Base-by-base conservation (phyloP, 208 protist genomes). In the Vickermania ingenoplastis region DNA sequence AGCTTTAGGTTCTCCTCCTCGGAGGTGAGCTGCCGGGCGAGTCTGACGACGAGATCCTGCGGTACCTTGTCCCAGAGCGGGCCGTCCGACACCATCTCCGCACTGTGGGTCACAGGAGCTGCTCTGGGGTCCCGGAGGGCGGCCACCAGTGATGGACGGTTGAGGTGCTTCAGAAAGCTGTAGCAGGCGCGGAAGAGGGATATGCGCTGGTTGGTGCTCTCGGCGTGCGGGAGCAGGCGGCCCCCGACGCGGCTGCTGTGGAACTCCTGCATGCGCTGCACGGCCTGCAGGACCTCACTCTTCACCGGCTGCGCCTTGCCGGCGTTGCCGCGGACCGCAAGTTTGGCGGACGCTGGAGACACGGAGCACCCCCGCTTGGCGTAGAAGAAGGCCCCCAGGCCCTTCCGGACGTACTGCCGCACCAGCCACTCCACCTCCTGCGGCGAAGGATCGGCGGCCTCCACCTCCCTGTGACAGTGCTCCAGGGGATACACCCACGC, bases 371-470 rank as follows among this genome's bases (percentile, higher is more conserved):
- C 50, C 13, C 50, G 50, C 50, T 54, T 54, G 23, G 50, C 7
- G 50, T 54, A 54, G 50, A 26, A 17, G 50, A 67, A 66, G 45
- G 23, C 23, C 36, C 73, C 67, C 21, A 74, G 55, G 3, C 70
- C 68, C 55, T 67, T 69, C 59, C 73, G 69, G 22, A 86, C 61
- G 63, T 78, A 86, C 41, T 80, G 65, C 57, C 67, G 57, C 41
- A 79, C 73, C 1, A 82, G 13, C 71, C 69, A 77, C 21, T 71
- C 53, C 11, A 77, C 59, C 53, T 86, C 75, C 55, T 80, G 57
- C n/a, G 57, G 75, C 70, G 41, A 73, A 50, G 25, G 62, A 55
- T 55, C 76, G 72, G 53, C 75, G 63, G 25, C 63, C 52, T n/a
- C 69, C 67, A 53, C 75, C 51, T 23, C 59, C 51, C 14, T 11